Conservation (phyloP, 768 basidiomycete species). For the Suillus hirtellus region DNA sequence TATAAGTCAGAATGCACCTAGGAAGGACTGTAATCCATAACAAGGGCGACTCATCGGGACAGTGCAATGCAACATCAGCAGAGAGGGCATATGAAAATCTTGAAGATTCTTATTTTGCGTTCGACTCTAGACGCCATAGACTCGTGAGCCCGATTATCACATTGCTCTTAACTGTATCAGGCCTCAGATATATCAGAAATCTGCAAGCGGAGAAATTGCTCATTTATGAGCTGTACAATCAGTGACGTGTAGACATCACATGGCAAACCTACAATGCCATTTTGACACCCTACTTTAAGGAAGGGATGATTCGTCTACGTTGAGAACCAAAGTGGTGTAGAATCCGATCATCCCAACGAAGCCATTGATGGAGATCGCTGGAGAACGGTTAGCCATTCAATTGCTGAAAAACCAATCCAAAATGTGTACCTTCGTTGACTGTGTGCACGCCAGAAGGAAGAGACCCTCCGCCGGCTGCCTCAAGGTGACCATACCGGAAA, state of each 20-base stretch:
- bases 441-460: constrained; percentile 57
- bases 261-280: background rate
- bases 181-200: background rate
- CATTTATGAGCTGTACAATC: background rate
- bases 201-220: background rate
- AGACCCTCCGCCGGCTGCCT: constrained; percentile 28
- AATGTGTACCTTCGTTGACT: constrained; percentile 63
- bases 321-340: constrained; percentile 64
- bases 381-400: background rate
- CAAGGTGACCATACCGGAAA: constrained; percentile 59
- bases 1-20: constrained; percentile 29
- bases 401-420: background rate
- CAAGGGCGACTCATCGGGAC: background rate
- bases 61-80: too few relatives aligned
- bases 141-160: background rate
- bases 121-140: background rate
- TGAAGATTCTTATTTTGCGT: background rate
- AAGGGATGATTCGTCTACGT: constrained; percentile 55
- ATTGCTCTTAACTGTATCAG: background rate
- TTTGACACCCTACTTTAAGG: constrained; percentile 1
- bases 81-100: background rate
- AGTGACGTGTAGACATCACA: background rate
- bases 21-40: background rate
- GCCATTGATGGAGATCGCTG: constrained; percentile 49
- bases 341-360: constrained; percentile 70